Percentiles rank a stretch among this genome's conserved stretches.
Conservation (phyloP, 1,284 basidiomycete genomes). For the Ustilago lituana region DNA sequence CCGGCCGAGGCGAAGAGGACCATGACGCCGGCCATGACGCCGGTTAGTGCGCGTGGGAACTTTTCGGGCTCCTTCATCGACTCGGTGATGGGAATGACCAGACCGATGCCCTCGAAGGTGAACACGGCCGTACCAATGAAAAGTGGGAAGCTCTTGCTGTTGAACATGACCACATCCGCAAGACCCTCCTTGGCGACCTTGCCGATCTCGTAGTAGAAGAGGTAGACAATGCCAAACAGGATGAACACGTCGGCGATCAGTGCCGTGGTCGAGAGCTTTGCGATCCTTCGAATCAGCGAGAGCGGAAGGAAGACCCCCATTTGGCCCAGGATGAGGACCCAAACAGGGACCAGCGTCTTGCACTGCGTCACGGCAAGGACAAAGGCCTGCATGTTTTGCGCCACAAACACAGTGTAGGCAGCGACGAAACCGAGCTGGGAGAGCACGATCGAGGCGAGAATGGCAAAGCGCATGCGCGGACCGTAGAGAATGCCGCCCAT, state of each 20-base stretch:
- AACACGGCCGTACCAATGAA: conserved; percentile 97
- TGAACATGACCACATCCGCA: conserved; percentile 86
- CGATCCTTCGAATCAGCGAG: conserved; percentile 61
- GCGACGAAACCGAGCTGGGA: conserved; percentile 88
- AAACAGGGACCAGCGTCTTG: conserved; percentile 75
- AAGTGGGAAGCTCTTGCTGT: conserved; percentile 85
- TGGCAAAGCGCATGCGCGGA: conserved; percentile 87
- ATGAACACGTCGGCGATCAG: conserved; percentile 96
- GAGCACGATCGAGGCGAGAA: conserved; percentile 85
- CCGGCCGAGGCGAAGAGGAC: conserved; percentile 88
- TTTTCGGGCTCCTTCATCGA: conserved; percentile 89
- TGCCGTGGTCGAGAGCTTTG: conserved; percentile 88
- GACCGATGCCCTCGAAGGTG: conserved; percentile 95
- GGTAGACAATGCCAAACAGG: conserved; percentile 76
- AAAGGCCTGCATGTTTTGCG: conserved; percentile 85
- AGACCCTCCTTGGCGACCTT: conserved; percentile 53
- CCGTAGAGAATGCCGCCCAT: conserved; percentile 94
- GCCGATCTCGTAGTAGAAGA: conserved; percentile 64
- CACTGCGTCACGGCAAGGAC: conserved; percentile 86
- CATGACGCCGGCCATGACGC: conserved; percentile 86
- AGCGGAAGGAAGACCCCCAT: conserved; percentile 77
- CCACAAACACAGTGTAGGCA: conserved; percentile 95
- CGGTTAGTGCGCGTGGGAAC: conserved; percentile 86
- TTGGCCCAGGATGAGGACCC: conserved; percentile 84
- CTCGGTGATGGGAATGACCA: conserved; percentile 97